Evolutionary conservation across 2,329 filamentous ascomycete species (phyloP).

Genomic region (Aureobasidium sp.): DNA sequence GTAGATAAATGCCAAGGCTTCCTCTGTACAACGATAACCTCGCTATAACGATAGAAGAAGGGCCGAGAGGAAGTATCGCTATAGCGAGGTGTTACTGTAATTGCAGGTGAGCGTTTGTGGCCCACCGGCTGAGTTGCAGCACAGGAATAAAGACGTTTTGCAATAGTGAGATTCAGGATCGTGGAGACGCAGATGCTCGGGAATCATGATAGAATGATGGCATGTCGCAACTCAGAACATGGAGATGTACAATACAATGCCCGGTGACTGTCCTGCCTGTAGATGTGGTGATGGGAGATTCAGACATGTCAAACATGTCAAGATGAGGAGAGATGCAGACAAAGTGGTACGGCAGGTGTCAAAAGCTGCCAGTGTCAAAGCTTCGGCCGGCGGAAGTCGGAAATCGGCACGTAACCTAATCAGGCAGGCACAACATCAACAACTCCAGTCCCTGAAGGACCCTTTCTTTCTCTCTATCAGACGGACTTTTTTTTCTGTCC

Average conservation of each 20-base stretch:
- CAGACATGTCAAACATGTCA: background rate
- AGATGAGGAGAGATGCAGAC: background rate
- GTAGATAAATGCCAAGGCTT: no score
- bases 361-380: background rate
- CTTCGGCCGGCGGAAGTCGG: background rate
- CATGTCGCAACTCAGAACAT: background rate
- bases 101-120: no score
- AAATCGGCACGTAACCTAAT: background rate
- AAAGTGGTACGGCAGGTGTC: background rate
- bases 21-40: no score
- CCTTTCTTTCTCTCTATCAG: background rate
- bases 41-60: no score
- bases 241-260: background rate
- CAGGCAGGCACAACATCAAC: slow-evolving; percentile 1
- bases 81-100: no score
- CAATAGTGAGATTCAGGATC: background rate
- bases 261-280: no score
- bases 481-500: background rate
- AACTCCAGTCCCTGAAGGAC: background rate
- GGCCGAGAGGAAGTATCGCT: no score
- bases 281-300: background rate
- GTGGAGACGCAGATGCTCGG: background rate
- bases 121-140: background rate
- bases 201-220: background rate
- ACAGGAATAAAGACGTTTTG: slow-evolving; percentile 2